phyloP scores from a whole-genome alignment of 495 filamentous ascomycete species.

The Aspergillus diversus region DNA sequence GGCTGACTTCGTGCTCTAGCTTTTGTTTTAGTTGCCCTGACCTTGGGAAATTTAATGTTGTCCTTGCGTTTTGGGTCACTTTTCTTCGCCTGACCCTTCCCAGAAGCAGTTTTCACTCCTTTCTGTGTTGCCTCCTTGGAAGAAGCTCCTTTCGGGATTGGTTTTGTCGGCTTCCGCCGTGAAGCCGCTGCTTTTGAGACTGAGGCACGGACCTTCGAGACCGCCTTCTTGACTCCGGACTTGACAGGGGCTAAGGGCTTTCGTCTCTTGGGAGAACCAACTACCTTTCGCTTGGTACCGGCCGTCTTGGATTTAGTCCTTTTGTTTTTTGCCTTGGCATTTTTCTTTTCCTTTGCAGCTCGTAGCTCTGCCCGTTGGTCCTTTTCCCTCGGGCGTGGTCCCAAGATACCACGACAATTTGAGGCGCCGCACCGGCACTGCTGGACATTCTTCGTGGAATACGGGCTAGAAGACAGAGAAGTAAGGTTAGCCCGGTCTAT shows the following conservation, averaged over 20 bases:
- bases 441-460: conserved; percentile 80
- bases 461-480: conserved; percentile 49
- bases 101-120: conserved; percentile 20
- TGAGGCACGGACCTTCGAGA: conserved; percentile 30
- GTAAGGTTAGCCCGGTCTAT: conserved; percentile 18
- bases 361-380: conserved; percentile 42
- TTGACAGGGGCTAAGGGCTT: conserved; percentile 40
- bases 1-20: conserved; percentile 18
- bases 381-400: conserved; percentile 67
- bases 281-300: conserved; percentile 39
- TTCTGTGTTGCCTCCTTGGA: conserved; percentile 29
- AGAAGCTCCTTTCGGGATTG: conserved; percentile 6
- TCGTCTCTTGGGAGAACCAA: conserved; percentile 40
- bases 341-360: conserved; percentile 43
- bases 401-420: conserved; percentile 78
- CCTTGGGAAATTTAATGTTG: conserved; percentile 34
- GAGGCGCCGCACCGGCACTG: conserved; percentile 78
- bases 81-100: conserved; percentile 18
- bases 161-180: conserved; percentile 13
- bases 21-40: conserved; percentile 32
- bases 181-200: conserved; percentile 21
- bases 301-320: conserved; percentile 29
- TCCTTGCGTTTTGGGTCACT: conserved; percentile 24
- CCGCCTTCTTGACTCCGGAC: conserved; percentile 42
- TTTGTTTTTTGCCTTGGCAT: conserved; percentile 50